Evolutionary conservation across 1,139 yeast species (phyloP).

Genomic region (Kodamaea sp.): DNA sequence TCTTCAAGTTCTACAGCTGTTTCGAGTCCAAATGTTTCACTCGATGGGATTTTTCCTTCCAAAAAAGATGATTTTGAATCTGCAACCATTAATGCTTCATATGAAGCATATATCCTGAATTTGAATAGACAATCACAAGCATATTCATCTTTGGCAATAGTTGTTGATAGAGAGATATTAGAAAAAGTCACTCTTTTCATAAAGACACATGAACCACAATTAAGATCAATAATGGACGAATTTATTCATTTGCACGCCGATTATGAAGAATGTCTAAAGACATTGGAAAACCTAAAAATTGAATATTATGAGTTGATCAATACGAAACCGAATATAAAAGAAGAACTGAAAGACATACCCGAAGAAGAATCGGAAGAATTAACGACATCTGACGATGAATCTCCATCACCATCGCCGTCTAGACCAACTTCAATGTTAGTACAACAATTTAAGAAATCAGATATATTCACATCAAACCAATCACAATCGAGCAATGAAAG

Average conservation of each 20-base stretch:
- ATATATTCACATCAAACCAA: too few relatives aligned
- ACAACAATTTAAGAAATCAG: too few relatives aligned
- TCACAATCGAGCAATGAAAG: too few relatives aligned
- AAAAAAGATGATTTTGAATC: neutral
- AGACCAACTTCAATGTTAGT: too few relatives aligned
- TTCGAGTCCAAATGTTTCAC: neutral
- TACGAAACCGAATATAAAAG: constrained; percentile 11
- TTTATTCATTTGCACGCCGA: constrained; percentile 26
- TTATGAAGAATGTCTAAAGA: constrained; percentile 24
- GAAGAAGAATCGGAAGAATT: constrained; percentile 10
- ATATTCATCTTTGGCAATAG: constrained; percentile 28
- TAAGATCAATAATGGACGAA: constrained; percentile 24
- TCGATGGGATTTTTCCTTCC: neutral
- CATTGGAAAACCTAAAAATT: constrained; percentile 27
- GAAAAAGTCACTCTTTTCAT: constrained; percentile 35
- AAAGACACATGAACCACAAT: constrained; percentile 36
- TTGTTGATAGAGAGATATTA: constrained; percentile 36
- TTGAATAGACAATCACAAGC: constrained; percentile 24
- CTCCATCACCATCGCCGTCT: too few relatives aligned
- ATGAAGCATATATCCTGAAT: constrained; percentile 14
- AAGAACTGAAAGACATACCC: constrained; percentile 13
- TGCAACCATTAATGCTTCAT: constrained; percentile 8
- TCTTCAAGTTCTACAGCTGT: neutral
- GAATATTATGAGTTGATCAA: constrained; percentile 33
- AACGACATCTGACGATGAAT: too few relatives aligned